These are phyloP conservation scores for Darksidea phi DNA, from an alignment of 495 filamentous ascomycete genomes.

Conservation along the genomic window DNA sequence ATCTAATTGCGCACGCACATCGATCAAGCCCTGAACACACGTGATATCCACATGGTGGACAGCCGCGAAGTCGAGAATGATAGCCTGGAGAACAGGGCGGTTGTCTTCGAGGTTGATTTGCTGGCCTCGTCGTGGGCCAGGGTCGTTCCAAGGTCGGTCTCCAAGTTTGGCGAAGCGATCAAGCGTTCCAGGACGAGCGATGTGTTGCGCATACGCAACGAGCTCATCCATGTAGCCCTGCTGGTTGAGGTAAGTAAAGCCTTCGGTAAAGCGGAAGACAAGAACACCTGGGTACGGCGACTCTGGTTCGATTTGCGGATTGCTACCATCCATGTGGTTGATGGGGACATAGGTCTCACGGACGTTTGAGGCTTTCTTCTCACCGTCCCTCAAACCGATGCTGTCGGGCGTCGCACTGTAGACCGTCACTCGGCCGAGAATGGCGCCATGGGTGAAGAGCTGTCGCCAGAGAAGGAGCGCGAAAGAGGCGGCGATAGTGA, in stretches of 20 bases:
- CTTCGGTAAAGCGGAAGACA: slow-evolving; percentile 95
- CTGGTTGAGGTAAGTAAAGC: slow-evolving; percentile 94
- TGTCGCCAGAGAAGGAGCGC: slow-evolving; percentile 81
- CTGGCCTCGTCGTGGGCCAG: slow-evolving; percentile 67
- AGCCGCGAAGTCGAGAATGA: slow-evolving; percentile 91
- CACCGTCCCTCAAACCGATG: slow-evolving; percentile 42
- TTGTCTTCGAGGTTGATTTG: slow-evolving; percentile 48
- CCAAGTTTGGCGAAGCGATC: slow-evolving; percentile 61
- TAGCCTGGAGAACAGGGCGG: slow-evolving; percentile 76
- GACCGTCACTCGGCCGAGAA: slow-evolving; percentile 83
- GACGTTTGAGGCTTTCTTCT: slow-evolving; percentile 24
- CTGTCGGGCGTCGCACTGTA: slow-evolving; percentile 81
- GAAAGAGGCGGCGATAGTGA: slow-evolving; percentile 70
- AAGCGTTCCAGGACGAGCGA: slow-evolving; percentile 73
- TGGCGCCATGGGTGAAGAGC: slow-evolving; percentile 77
- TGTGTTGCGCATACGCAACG: slow-evolving; percentile 65
- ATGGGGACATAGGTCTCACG: slow-evolving; percentile 89
- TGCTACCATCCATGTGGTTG: slow-evolving; percentile 83
- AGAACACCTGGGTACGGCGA: slow-evolving; percentile 89
- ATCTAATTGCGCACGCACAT: slow-evolving; percentile 95
- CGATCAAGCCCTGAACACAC: slow-evolving; percentile 89
- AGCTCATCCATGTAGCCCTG: slow-evolving; percentile 85
- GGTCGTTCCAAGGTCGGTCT: slow-evolving; percentile 95
- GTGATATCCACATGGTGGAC: slow-evolving; percentile 97
- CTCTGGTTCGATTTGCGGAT: slow-evolving; percentile 74